Conservation (phyloP, 2,329 filamentous ascomycete genomes). For the Talaromyces sp. region DNA sequence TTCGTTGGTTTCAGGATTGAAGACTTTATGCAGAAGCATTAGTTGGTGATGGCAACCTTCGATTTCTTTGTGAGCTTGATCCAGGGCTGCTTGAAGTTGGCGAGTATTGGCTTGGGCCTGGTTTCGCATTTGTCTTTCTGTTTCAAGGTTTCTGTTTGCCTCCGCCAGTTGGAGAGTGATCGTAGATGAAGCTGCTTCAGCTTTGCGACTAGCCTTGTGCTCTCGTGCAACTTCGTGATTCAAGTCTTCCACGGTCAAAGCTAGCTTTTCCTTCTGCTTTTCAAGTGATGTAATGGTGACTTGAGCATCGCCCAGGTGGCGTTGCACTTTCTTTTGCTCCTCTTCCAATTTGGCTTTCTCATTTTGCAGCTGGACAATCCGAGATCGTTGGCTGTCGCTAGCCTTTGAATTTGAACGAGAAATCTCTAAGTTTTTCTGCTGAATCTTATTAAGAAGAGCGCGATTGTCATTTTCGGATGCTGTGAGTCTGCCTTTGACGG, state of each 20-base stretch:
- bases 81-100: conserved; percentile 73
- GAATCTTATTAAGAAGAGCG: conserved; percentile 90
- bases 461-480: conserved; percentile 97
- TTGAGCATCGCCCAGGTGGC: conserved; percentile 82
- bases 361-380: conserved; percentile 70
- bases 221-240: conserved; percentile 89
- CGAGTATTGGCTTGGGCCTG: conserved; percentile 84
- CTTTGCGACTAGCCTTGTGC: conserved; percentile 82
- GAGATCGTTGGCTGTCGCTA: conserved; percentile 74
- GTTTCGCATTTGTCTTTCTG: conserved; percentile 76
- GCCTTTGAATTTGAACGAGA: conserved; percentile 83
- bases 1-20: conserved; percentile 70
- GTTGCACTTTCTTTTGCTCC: conserved; percentile 72
- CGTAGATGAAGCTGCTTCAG: conserved; percentile 80
- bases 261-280: conserved; percentile 90
- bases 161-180: conserved; percentile 81
- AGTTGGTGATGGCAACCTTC: conserved; percentile 75
- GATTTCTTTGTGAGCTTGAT: conserved; percentile 75
- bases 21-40: conserved; percentile 76
- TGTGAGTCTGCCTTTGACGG: conserved; percentile 79
- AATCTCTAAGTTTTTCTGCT: conserved; percentile 96
- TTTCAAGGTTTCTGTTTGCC: conserved; percentile 82
- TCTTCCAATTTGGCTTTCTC: conserved; percentile 83
- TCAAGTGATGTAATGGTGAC: conserved; percentile 77
- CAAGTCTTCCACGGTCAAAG: conserved; percentile 82